Conservation (phyloP, 352 stramenopile genomes). For the Phytophthora ramorum region DNA sequence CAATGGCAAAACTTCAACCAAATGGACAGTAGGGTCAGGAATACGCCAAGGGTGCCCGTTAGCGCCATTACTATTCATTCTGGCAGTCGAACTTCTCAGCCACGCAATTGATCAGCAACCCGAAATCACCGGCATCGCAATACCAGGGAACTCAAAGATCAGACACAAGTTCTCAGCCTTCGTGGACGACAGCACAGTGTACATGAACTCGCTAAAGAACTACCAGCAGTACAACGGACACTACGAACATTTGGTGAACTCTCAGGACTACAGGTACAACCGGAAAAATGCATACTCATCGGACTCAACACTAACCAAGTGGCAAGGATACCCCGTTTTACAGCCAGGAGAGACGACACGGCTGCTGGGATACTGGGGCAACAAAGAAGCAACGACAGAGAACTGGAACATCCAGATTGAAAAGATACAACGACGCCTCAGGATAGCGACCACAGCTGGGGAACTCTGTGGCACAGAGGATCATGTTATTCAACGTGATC, state of each 20-base stretch:
- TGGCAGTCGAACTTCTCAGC: background rate
- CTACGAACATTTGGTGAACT: conserved; percentile 1
- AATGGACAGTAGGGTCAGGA: too few species aligned
- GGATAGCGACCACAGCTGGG: background rate
- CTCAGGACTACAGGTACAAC: conserved; percentile 7
- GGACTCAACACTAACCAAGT: background rate
- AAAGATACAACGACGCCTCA: background rate
- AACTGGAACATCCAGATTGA: conserved; percentile 9
- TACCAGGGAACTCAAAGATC: background rate
- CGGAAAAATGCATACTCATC: conserved; percentile 2
- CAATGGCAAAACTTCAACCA: too few species aligned
- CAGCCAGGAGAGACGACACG: background rate
- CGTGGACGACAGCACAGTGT: conserved; percentile 15
- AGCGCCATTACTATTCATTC: too few species aligned
- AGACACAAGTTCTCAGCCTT: conserved; percentile 1
- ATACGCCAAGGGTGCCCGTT: too few species aligned
- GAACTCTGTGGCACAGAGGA: conserved; percentile 5
- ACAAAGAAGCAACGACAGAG: background rate
- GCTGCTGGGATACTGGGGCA: conserved; percentile 2
- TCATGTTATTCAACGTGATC: conserved; percentile 6
- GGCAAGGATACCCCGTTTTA: conserved; percentile 4
- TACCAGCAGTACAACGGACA: background rate
- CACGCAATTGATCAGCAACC: conserved; percentile 1
- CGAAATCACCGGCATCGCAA: background rate
- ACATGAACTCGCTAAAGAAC: background rate